Conservation (phyloP, 805 yeast species). For the Schwanniomyces yamadae region DNA sequence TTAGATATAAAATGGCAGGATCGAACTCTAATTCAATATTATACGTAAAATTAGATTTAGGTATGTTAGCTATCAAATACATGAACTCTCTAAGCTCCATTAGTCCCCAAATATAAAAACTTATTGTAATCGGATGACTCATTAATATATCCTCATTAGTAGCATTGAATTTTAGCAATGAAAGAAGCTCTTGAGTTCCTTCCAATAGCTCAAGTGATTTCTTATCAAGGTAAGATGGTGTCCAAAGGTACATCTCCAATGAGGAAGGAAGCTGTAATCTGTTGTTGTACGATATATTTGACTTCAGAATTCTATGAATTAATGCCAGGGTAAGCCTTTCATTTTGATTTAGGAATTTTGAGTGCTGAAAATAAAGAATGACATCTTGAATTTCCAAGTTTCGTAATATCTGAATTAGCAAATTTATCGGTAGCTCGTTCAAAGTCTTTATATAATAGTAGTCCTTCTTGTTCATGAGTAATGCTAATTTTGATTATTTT, state of each 20-base stretch:
- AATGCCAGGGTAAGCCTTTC: background rate
- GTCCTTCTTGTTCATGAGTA: background rate
- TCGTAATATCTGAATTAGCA: background rate
- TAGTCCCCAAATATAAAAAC: conserved; percentile 1
- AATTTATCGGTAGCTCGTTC: background rate
- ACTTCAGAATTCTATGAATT: background rate
- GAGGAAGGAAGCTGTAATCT: background rate
- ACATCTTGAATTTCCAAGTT: background rate
- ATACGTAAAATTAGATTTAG: background rate
- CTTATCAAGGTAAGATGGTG: background rate
- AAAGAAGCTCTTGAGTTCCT: background rate
- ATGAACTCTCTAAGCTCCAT: background rate
- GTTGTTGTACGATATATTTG: conserved; percentile 1
- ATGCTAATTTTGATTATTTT: too few relatives aligned
- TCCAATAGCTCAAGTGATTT: background rate
- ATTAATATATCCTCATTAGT: background rate
- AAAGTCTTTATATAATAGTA: background rate
- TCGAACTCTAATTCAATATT: conserved; percentile 1
- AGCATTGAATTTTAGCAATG: background rate
- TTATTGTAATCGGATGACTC: background rate
- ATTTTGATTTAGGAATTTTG: background rate
- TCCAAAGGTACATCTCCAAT: background rate
- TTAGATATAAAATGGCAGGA: conserved; percentile 1
- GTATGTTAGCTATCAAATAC: background rate
- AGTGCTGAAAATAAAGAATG: background rate